Base-by-base conservation (phyloP, 176 grass and related monocot species). In the Aegilops bicornis region DNA sequence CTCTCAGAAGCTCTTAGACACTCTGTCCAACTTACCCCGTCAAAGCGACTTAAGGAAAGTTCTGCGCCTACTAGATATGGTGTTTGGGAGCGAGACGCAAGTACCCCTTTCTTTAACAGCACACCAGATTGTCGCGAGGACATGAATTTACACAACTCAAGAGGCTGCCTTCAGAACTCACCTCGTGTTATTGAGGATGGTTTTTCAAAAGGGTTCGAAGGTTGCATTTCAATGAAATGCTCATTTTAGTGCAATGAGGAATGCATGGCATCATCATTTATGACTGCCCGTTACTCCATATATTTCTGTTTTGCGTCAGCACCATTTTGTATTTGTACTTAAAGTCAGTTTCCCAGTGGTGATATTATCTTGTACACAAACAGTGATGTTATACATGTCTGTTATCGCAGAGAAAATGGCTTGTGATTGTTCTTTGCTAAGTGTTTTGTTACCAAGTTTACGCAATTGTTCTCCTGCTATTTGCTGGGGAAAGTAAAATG, bases 201-300 rank as follows among this genome's bases (percentile, higher is more conserved):
- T 63, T 88, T 92, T 29, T 91, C 88, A 3, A 96, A 94, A 92
- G 94, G 92, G 27, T 94, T 96, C 25, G 90, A 95, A 86, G 88
- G 90, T 81, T 92, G 86, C 73, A 86, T 91, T 85, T 92, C 90
- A 70, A 91, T 94, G 73, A 88, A 91, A 14, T 93, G 91, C 80
- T 87, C 79, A 73, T 92, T 92, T 30, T 87, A 79, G 64, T 85
- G 42, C 69, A 79, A 82, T 78, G 58, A 92, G 47, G 92, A 88
- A 79, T 75, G 30, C 31, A 76, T 83, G 76, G 89, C 40, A 64
- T 88, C 74, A 25, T 79, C 36, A 76, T 75, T 63, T 67, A 43
- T 68, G 67, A 24, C 76, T 80, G 31, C 64, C 17, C 58, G 60
- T 84, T 31, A 48, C 62, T 76, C 31, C 32, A 91, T 69, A 32